Conservation (phyloP, 2,329 filamentous ascomycete species). For the Ploettnerulaceae sp. region DNA sequence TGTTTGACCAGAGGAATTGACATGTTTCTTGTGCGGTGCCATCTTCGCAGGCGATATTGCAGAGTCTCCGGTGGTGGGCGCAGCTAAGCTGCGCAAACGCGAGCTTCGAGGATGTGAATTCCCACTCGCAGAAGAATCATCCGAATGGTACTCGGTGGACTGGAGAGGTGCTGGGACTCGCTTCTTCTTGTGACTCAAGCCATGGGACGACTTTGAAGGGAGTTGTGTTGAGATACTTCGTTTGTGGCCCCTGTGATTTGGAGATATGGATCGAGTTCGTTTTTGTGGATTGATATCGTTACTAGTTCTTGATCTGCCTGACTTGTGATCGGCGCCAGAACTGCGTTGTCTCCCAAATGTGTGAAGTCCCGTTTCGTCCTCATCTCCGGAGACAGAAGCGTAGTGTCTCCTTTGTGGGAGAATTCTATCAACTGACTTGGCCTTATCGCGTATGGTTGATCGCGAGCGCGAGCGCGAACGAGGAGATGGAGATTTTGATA, state of each 20-base stretch:
- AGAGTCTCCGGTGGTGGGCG: slow-evolving; percentile 52
- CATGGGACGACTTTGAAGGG: slow-evolving; percentile 49
- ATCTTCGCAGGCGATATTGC: slow-evolving; percentile 65
- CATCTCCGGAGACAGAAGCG: slow-evolving; percentile 32
- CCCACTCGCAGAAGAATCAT: slow-evolving; percentile 58
- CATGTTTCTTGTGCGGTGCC: slow-evolving; percentile 72
- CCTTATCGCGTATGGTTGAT: slow-evolving; percentile 24
- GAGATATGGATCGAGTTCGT: slow-evolving; percentile 49
- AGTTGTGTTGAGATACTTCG: slow-evolving; percentile 62
- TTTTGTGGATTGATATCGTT: slow-evolving; percentile 22
- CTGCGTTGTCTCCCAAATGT: slow-evolving; percentile 25
- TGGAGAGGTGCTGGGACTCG: slow-evolving; percentile 55
- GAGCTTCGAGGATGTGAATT: slow-evolving; percentile 56
- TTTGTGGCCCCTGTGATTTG: slow-evolving; percentile 53
- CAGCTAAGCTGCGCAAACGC: slow-evolving; percentile 51
- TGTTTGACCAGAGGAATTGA: slow-evolving; percentile 90
- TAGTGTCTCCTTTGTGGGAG: slow-evolving; percentile 39
- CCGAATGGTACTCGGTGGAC: slow-evolving; percentile 61
- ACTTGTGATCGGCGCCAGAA: slow-evolving; percentile 24
- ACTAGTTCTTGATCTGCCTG: slow-evolving; percentile 21
- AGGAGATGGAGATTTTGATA: slow-evolving; percentile 32
- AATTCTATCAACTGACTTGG: slow-evolving; percentile 37
- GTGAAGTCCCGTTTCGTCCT: slow-evolving; percentile 23
- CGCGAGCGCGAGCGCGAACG: slow-evolving; percentile 20
- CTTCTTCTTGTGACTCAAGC: slow-evolving; percentile 55